Percentiles rank a stretch among this genome's conserved stretches.
Conservation (phyloP, 129 eudicot species). For the Daucus carota region DH1_v3.0 NC_030381.2:47496501-47497000, state of each 20-base stretch:
- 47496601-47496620: not conserved
- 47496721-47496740: not conserved
- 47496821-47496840: not conserved
- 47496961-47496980: not conserved
- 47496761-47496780: not conserved
- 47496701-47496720: not conserved
- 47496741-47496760: not conserved
- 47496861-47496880: constrained; percentile 67
- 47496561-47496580: not conserved
- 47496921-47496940: constrained; percentile 33
- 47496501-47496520: not conserved
- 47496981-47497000: not conserved
- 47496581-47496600: not conserved
- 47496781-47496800: not conserved
- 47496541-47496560: not conserved
- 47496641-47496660: not conserved
- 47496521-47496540: not conserved
- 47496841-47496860: not conserved
- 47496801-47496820: not conserved
- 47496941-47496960: not conserved
- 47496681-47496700: not conserved
- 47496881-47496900: constrained; percentile 87
- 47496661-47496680: not conserved
- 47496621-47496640: not conserved
- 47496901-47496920: constrained; percentile 72